Evolutionary conservation across 2,329 filamentous ascomycete species (phyloP).

Genomic region (Cytospora mali): DNA sequence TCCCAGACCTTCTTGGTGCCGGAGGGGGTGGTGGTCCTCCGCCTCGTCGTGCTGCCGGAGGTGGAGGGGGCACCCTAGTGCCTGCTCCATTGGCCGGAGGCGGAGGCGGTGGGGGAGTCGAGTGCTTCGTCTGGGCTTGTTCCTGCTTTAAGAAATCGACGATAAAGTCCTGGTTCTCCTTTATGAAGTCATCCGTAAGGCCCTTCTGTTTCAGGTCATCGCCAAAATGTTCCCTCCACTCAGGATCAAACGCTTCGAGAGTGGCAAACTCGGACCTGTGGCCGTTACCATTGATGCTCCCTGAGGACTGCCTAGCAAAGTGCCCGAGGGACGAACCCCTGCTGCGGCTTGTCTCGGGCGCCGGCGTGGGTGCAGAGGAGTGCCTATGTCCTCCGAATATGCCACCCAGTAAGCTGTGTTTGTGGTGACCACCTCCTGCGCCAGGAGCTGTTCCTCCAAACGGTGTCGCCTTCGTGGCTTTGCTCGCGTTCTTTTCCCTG

Average conservation of each 20-base stretch:
- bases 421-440: slow-evolving; percentile 42
- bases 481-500: slow-evolving; percentile 91
- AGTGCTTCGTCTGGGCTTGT: slow-evolving; percentile 48
- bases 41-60: slow-evolving; percentile 38
- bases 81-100: slow-evolving; percentile 42
- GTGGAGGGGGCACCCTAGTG: slow-evolving; percentile 46
- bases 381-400: slow-evolving; percentile 65
- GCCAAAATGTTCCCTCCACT: slow-evolving; percentile 68
- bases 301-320: slow-evolving; percentile 45
- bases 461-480: slow-evolving; percentile 77
- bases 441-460: slow-evolving; percentile 61
- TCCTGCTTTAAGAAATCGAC: slow-evolving; percentile 65
- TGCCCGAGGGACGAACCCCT: slow-evolving; percentile 41
- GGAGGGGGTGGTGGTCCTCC: slow-evolving; percentile 55
- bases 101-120: slow-evolving; percentile 43
- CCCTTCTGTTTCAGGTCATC: slow-evolving; percentile 65
- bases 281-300: slow-evolving; percentile 52
- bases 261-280: slow-evolving; percentile 59
- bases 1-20: slow-evolving; percentile 61
- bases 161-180: slow-evolving; percentile 70
- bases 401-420: slow-evolving; percentile 57
- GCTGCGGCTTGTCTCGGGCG: slow-evolving; percentile 58
- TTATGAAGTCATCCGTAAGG: slow-evolving; percentile 67
- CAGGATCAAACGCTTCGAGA: slow-evolving; percentile 65
- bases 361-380: slow-evolving; percentile 58